Evolutionary conservation across 768 basidiomycete genomes (phyloP).

Genomic region (Termitomyces sp.): DNA sequence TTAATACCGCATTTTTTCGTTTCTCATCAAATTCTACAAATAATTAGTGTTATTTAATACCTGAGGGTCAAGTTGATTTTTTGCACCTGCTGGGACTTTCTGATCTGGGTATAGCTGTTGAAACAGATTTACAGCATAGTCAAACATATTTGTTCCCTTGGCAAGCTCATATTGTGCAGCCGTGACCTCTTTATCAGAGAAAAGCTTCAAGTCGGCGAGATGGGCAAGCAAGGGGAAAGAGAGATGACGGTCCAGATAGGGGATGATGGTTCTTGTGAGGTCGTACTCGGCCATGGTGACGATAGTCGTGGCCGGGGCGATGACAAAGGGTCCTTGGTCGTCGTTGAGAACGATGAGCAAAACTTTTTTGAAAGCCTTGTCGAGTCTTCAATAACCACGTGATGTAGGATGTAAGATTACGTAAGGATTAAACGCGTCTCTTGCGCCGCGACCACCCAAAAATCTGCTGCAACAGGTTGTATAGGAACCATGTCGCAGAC

Average conservation of each 20-base stretch:
- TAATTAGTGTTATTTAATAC: background rate
- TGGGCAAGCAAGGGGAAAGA: conserved; percentile 90
- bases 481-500: conserved; percentile 47
- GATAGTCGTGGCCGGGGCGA: background rate
- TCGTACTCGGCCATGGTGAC: conserved; percentile 77
- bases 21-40: conserved; percentile 76
- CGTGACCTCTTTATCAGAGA: conserved; percentile 74
- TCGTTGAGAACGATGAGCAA: conserved; percentile 10
- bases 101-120: conserved; percentile 71
- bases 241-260: conserved; percentile 92
- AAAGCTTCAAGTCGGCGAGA: conserved; percentile 69
- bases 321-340: conserved; percentile 2
- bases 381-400: background rate
- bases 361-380: conserved; percentile 5
- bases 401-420: background rate
- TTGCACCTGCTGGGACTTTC: conserved; percentile 58
- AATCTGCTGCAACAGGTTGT: conserved; percentile 1
- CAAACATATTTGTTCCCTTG: conserved; percentile 97
- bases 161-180: conserved; percentile 96
- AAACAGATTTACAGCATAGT: conserved; percentile 82
- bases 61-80: background rate
- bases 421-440: conserved; percentile 8
- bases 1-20: conserved; percentile 75
- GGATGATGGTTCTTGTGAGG: conserved; percentile 84
- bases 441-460: conserved; percentile 2